A percentile compares a stretch with the other conserved stretches of the same genome.
phyloP scores from a whole-genome alignment of 306 rosid species.

The Cicer judaicum region DNA sequence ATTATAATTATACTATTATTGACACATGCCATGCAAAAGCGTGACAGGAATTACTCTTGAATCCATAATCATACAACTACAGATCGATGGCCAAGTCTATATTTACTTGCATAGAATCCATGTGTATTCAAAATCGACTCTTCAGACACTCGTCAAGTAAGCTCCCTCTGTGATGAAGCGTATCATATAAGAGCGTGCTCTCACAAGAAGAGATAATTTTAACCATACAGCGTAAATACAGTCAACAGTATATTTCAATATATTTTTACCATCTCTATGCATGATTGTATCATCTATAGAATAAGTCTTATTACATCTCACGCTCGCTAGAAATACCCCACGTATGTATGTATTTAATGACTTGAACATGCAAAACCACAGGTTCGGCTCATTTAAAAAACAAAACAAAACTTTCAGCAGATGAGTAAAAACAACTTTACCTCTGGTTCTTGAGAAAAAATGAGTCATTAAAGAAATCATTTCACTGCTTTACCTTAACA shows the following conservation, averaged over 20 bases:
- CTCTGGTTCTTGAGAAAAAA: background rate
- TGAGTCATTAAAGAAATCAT: slow-evolving; percentile 4
- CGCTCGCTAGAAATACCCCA: background rate
- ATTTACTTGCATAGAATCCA: background rate
- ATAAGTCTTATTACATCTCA: background rate
- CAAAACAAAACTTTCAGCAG: background rate
- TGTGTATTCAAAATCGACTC: background rate
- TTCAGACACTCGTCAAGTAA: background rate
- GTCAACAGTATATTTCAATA: too few relatives aligned
- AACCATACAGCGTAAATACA: too few relatives aligned
- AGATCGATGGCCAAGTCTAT: background rate
- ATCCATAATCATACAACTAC: background rate
- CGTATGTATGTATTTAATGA: background rate
- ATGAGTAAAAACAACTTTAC: background rate
- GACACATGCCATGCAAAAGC: background rate
- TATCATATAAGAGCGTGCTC: too few relatives aligned
- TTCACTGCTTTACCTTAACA: background rate
- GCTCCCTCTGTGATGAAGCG: background rate
- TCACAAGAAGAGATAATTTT: too few relatives aligned
- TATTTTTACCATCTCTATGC: background rate
- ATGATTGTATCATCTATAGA: background rate
- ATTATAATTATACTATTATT: background rate
- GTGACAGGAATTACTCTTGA: background rate
- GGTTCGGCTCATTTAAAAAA: background rate
- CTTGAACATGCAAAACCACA: background rate